These are phyloP conservation scores for Microdochium nivale DNA, from an alignment of 2,329 filamentous ascomycete genomes.

Conservation along the genomic window DNA sequence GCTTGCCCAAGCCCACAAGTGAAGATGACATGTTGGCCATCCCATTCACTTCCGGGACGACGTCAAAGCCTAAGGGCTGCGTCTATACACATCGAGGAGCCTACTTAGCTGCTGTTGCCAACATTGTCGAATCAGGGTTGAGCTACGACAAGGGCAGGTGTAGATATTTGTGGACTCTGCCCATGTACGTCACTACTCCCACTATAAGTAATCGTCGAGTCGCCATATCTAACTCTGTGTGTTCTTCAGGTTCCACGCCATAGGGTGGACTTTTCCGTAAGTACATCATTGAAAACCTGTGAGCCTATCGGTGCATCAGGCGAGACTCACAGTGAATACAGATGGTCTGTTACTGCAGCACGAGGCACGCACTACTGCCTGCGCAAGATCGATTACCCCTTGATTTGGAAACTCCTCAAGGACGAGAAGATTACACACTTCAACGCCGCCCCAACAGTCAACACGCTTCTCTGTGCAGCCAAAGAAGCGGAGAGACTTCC, in stretches of 20 bases:
- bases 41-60: conserved; percentile 91
- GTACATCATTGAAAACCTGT: conserved; percentile 2
- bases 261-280: conserved; percentile 74
- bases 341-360: conserved; percentile 83
- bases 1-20: conserved; percentile 58
- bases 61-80: conserved; percentile 84
- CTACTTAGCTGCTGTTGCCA: conserved; percentile 77
- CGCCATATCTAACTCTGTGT: background rate
- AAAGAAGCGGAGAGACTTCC: conserved; percentile 64
- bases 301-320: too few species aligned
- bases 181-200: conserved; percentile 60
- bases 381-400: conserved; percentile 86
- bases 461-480: conserved; percentile 80
- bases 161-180: conserved; percentile 84
- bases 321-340: conserved; percentile 4
- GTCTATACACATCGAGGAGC: conserved; percentile 82
- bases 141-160: conserved; percentile 63
- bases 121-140: conserved; percentile 81
- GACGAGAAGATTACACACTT: conserved; percentile 88
- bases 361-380: conserved; percentile 93
- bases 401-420: conserved; percentile 85
- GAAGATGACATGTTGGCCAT: conserved; percentile 81
- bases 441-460: conserved; percentile 92
- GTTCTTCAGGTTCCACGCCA: conserved; percentile 47
- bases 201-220: background rate